phyloP scores from a whole-genome alignment of 148 eudicot species.

The Drosera capensis region DNA sequence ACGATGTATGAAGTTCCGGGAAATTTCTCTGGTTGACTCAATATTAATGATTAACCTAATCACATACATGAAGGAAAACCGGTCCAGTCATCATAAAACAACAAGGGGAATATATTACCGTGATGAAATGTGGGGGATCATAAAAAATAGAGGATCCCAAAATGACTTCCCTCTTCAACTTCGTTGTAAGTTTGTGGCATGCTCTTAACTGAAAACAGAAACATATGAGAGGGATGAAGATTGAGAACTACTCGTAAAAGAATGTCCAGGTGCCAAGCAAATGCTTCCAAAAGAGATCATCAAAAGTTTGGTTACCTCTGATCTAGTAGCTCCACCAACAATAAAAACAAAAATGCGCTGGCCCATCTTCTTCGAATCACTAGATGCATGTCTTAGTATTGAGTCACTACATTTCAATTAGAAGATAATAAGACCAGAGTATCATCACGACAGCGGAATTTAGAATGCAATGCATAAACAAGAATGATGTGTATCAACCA shows the following conservation, averaged over 20 bases:
- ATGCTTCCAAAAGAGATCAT: background rate
- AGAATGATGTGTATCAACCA: background rate
- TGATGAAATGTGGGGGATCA: conserved; percentile 79
- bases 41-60: background rate
- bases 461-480: no score
- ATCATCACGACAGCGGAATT: background rate
- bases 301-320: conserved; percentile 49
- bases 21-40: no score
- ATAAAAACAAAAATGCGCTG: conserved; percentile 81
- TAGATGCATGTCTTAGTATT: conserved; percentile 65
- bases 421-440: background rate
- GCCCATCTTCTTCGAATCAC: conserved; percentile 80
- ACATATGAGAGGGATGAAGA: background rate
- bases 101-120: conserved; percentile 21
- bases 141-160: conserved; percentile 85
- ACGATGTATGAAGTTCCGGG: no score
- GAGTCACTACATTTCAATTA: conserved; percentile 47
- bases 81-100: background rate
- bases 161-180: conserved; percentile 74
- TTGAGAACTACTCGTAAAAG: conserved; percentile 1
- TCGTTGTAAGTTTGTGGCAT: conserved; percentile 72
- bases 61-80: background rate
- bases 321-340: conserved; percentile 89
- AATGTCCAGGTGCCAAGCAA: background rate
- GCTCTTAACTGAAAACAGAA: conserved; percentile 47